A percentile compares a stretch with the other conserved stretches of the same genome.
Conservation (phyloP, 2,329 filamentous ascomycete genomes). For the Rhytidhysteron rufulum region DNA sequence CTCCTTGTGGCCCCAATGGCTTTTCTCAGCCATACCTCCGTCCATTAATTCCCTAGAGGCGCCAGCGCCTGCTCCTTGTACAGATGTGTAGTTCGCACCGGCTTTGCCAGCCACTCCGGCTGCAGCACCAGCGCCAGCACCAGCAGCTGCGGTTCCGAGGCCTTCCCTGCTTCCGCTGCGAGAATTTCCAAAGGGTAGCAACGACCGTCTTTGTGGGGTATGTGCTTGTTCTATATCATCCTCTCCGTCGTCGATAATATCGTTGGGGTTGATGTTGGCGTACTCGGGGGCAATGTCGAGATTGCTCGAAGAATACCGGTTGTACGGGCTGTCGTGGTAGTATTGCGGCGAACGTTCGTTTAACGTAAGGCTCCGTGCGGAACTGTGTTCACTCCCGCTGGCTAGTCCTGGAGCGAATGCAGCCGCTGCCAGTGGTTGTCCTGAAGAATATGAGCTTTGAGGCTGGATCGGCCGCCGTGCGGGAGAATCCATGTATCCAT, state of each 20-base stretch:
- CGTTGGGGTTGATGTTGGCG: slow-evolving; percentile 66
- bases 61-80: slow-evolving; percentile 36
- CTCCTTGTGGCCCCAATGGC: slow-evolving; percentile 60
- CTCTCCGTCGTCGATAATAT: slow-evolving; percentile 83
- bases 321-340: slow-evolving; percentile 65
- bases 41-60: slow-evolving; percentile 6
- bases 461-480: slow-evolving; percentile 18
- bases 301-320: slow-evolving; percentile 48
- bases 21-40: slow-evolving; percentile 55
- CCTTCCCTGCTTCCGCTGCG: slow-evolving; percentile 39
- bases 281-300: slow-evolving; percentile 28
- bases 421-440: slow-evolving; percentile 30
- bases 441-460: slow-evolving; percentile 37
- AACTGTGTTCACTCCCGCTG: slow-evolving; percentile 33
- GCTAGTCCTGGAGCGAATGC: slow-evolving; percentile 28
- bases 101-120: slow-evolving; percentile 23
- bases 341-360: slow-evolving; percentile 34
- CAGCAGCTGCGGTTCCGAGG: slow-evolving; percentile 41
- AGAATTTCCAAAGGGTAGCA: slow-evolving; percentile 52
- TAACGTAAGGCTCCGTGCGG: slow-evolving; percentile 50
- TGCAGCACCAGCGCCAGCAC: slow-evolving; percentile 39
- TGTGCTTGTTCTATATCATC: slow-evolving; percentile 61
- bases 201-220: slow-evolving; percentile 53
- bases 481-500: slow-evolving; percentile 16
- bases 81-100: slow-evolving; percentile 52